Evolutionary conservation across 1,284 basidiomycete species (phyloP), one percentile per base, ranked within the genome.

Genomic region (Cutaneotrichosporon sp.): DNA sequence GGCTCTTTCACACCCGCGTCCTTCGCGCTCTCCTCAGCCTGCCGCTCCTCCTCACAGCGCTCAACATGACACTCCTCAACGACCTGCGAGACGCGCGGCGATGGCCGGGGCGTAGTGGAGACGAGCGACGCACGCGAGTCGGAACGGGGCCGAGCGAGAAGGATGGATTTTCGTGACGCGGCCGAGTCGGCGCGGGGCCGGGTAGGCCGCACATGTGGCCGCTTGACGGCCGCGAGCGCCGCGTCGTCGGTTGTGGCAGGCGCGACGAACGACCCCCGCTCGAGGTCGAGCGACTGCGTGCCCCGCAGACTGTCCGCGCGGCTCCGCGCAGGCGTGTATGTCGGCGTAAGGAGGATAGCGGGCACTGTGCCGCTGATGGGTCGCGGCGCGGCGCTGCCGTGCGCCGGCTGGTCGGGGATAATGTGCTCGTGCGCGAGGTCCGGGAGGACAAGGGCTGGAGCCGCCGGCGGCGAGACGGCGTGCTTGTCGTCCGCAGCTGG

Each of bases 281-380:
- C 49, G 20, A 56, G 49, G 51, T 65, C 63, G 26, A 61, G 56
- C 37, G 47, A 57, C 47, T 51, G 53, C 17, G 59, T 59, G 17
- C 49, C 56, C 23, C 51, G 42, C 8, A 39, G 48, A 14, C 43
- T 38, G 34, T 49, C 34, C 15, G 52, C 43, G 36, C 40, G 34
- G 22, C 39, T 40, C 20, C 48, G 30, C 18, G 52, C 52, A 8
- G 52, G 47, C 14, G 52, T 54, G 21, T 54, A 54, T 15, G 52
- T 54, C 47, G 47, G 42, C 38, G 53, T 46, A 34, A 54, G 48
- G 21, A 50, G 48, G 23, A 54, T 54, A 38, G 52, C 52, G 14
- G 52, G 52, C 5, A 54, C 47, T 8, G 46, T 48, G 30, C 44
- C 45, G 18, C 22, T 30, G 13, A 37, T 23, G 2, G 43, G 30